These are phyloP conservation scores for Fraxinus sp. DNA, from an alignment of 305 asterid species.

Conservation along the genomic window DNA sequence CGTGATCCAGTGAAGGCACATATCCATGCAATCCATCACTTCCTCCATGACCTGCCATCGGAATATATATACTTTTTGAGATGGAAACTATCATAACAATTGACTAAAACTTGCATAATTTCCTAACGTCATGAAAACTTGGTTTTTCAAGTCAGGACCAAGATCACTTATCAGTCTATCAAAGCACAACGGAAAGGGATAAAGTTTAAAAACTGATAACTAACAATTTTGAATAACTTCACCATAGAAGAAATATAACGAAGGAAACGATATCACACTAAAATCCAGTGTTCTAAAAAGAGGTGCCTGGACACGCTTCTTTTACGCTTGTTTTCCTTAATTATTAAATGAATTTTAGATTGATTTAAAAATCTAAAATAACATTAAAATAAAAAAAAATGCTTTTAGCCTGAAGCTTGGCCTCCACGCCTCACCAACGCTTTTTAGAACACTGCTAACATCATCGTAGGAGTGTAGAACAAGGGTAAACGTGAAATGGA, in stretches of 20 bases:
- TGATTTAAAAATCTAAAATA: neutral
- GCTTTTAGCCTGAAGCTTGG: neutral
- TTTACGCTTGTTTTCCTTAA: neutral
- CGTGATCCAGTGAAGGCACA: slow-evolving; percentile 96
- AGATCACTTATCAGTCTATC: neutral
- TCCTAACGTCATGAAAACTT: neutral
- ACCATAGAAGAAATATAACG: neutral
- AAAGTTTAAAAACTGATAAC: neutral
- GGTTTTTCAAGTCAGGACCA: neutral
- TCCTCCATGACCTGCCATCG: slow-evolving; percentile 82
- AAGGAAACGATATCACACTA: neutral
- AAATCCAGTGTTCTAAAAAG: neutral
- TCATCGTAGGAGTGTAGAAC: too few species aligned
- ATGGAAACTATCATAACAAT: neutral
- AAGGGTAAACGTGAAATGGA: neutral
- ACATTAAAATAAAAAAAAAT: too few species aligned
- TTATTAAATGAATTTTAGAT: neutral
- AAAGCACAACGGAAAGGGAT: neutral
- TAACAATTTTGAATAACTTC: neutral
- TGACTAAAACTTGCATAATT: neutral
- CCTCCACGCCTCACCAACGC: neutral
- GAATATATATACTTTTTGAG: neutral
- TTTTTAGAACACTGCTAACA: neutral
- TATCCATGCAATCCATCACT: slow-evolving; percentile 99
- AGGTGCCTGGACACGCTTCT: neutral